These are phyloP conservation scores for Entelexis paramagnoliae DNA, from an alignment of 1,139 yeast species.

Conservation along the genomic window DNA sequence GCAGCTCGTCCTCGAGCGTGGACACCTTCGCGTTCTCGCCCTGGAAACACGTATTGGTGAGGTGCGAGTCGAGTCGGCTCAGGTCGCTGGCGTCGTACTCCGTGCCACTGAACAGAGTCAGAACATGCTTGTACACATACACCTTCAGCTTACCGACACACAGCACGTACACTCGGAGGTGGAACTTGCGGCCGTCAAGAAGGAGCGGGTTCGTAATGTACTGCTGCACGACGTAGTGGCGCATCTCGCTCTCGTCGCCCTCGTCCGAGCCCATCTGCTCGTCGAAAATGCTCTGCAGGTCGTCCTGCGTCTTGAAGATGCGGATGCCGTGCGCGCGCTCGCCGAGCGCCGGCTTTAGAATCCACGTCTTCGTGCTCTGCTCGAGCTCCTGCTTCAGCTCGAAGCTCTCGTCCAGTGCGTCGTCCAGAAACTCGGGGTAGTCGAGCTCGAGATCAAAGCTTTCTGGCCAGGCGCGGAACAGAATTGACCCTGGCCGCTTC, in stretches of 20 bases:
- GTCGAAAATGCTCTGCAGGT: conserved; percentile 72
- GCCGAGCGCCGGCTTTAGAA: conserved; percentile 91
- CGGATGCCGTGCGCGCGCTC: conserved; percentile 95
- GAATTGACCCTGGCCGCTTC: conserved; percentile 60
- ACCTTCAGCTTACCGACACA: conserved; percentile 65
- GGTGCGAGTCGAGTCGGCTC: conserved; percentile 52
- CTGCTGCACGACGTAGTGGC: conserved; percentile 84
- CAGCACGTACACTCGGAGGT: conserved; percentile 76
- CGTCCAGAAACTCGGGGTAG: conserved; percentile 91
- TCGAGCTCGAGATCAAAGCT: conserved; percentile 80
- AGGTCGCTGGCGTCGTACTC: conserved; percentile 35
- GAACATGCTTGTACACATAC: conserved; percentile 65
- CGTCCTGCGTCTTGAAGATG: conserved; percentile 63
- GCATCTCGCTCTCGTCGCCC: conserved; percentile 40
- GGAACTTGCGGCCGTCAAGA: conserved; percentile 67
- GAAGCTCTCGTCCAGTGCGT: conserved; percentile 80
- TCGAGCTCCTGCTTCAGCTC: conserved; percentile 75
- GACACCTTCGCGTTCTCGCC: conserved; percentile 49
- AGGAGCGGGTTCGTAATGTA: conserved; percentile 61
- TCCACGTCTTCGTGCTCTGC: conserved; percentile 49
- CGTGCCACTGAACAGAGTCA: conserved; percentile 65
- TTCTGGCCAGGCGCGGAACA: conserved; percentile 56
- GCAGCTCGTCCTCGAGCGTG: conserved; percentile 41
- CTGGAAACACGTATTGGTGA: conserved; percentile 90
- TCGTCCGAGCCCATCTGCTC: conserved; percentile 70